These are phyloP conservation scores for Talaromyces verruculosus DNA, from an alignment of 2,329 filamentous ascomycete genomes.

Conservation along the genomic window DNA sequence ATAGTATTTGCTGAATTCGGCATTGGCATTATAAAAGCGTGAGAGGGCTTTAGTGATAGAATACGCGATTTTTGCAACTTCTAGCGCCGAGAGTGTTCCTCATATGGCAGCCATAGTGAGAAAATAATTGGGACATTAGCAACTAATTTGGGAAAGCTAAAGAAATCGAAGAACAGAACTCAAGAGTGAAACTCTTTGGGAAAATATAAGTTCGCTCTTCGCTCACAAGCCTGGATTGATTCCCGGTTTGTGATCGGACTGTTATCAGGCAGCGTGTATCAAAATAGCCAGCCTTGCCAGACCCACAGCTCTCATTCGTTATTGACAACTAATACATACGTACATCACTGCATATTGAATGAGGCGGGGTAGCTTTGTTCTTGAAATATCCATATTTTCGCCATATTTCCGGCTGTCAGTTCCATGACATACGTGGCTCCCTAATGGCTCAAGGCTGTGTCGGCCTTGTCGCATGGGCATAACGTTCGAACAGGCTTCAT, in stretches of 20 bases:
- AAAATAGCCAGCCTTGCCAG: neutral
- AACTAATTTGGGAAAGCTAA: neutral
- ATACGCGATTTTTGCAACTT: too few species aligned
- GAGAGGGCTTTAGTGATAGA: too few species aligned
- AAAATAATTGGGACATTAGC: neutral
- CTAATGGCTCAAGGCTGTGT: neutral
- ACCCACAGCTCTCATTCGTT: neutral
- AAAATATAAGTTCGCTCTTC: neutral
- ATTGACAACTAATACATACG: neutral
- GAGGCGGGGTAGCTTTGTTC: neutral
- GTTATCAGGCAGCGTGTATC: neutral
- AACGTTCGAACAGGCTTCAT: neutral
- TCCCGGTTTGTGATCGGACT: neutral
- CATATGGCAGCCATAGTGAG: too few species aligned
- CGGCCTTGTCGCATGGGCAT: neutral
- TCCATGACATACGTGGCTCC: neutral
- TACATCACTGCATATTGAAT: neutral
- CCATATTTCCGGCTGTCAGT: neutral
- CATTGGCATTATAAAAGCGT: too few species aligned
- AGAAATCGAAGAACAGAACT: neutral
- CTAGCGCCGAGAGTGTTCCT: too few species aligned
- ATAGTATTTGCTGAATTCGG: too few species aligned
- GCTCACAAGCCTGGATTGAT: neutral
- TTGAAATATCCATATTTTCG: neutral
- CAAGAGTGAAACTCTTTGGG: neutral